Conservation (phyloP, 805 yeast genomes). For the Yarrowia sp. region DNA sequence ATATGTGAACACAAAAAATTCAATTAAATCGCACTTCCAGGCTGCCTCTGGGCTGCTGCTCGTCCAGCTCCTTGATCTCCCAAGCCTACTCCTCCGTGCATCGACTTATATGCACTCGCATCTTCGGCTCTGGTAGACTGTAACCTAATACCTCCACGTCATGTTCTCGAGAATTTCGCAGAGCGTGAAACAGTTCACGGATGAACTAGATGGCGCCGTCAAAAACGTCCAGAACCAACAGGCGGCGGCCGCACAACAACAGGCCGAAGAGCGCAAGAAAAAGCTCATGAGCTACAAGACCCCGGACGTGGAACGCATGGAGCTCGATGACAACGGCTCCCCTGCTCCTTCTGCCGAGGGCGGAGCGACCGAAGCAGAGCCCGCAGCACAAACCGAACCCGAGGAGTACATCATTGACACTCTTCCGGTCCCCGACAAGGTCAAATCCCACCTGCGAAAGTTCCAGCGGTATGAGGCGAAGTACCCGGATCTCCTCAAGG, state of each 20-base stretch:
- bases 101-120: conserved; percentile 11
- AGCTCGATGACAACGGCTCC: conserved; percentile 20
- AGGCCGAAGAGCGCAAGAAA: conserved; percentile 30
- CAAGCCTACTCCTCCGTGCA: background rate
- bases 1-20: no score
- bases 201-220: conserved; percentile 52
- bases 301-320: conserved; percentile 32
- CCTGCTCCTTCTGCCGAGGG: background rate
- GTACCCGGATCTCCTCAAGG: conserved; percentile 79
- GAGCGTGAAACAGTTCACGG: conserved; percentile 59
- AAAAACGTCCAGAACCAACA: conserved; percentile 29
- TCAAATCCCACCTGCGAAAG: conserved; percentile 64
- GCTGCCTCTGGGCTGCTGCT: no score
- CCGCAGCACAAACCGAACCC: conserved; percentile 6
- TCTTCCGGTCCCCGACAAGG: conserved; percentile 20
- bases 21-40: background rate
- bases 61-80: background rate
- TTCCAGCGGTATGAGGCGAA: conserved; percentile 85
- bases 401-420: conserved; percentile 11
- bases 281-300: conserved; percentile 30
- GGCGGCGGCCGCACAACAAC: conserved; percentile 15
- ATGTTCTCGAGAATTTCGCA: conserved; percentile 62
- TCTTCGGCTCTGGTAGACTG: background rate
- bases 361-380: background rate
- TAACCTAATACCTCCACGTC: conserved; percentile 26